Base-by-base conservation (phyloP, 208 protist species). In the Crithidia brevicula region DNA sequence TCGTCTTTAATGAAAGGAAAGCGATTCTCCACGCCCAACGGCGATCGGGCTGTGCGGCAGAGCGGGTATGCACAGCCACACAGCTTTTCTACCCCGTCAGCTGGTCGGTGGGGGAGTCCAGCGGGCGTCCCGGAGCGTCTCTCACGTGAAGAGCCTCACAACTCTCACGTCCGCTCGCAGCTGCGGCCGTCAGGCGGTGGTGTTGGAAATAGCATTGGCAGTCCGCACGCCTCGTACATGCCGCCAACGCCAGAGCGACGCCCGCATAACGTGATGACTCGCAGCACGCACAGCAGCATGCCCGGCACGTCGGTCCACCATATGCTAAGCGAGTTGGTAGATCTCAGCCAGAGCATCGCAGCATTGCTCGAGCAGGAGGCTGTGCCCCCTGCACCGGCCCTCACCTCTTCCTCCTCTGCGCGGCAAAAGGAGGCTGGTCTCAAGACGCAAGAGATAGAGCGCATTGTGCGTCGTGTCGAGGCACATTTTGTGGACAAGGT, bases 381-480 rank as follows among this genome's bases (percentile, higher is more conserved):
- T 7, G 4, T 63, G 36, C 36, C 50, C 6, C 34, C 64, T 13
- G 27, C 57, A 15, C 43, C 27, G 1, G 40, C 52, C 18, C 56
- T 64, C 28, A 67, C 47, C 28, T 38, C 51, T 4, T 36, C 47
- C 28, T 38, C 51, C 6, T 36, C 64, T 45, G 74, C 58, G 10
- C 67, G 45, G 38, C 33, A 78, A 40, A 69, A 85, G 52, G 75
- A 89, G 54, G 81, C 70, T 0, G 74, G 59, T 20, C 74, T 95
- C 45, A 89, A 89, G 74, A 82, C 80, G 30, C 82, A 91, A 31
- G 86, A 93, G 30, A 95, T 93, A 54, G 83, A 92, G 54, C 84
- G 87, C 25, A 91, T 95, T 58, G 90, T 95, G 46, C 78, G 74
- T n/a, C 83, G 87, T 15, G 90, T 95, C 7, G 83, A 91, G 64